Base-by-base conservation (phyloP, 139 green algal genomes). In the Penium margaritaceum region DNA sequence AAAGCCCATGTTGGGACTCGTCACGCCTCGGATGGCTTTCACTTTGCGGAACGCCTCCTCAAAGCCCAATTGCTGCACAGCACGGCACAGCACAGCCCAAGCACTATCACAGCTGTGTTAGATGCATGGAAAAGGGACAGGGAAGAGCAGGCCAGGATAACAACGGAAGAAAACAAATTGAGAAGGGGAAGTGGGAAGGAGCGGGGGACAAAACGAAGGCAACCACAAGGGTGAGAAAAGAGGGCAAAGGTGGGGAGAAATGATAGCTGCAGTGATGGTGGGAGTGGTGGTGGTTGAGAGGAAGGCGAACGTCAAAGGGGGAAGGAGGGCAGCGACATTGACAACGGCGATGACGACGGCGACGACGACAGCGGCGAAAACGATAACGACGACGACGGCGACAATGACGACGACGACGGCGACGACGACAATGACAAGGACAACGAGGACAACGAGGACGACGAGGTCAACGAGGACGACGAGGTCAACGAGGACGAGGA, bases 1-100 rank as follows among this genome's bases (percentile, higher is more conserved):
- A 74, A 95, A 95, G 58, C 92, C 93, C 34, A 98, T 95, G 80
- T 98, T 98, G 5, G 93, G 93, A 70, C 92, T 96, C n/a, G 90
- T 88, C 4, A 97, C 88, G 0, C 89, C 91, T 0, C 91, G 76
- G 1, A 84, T 67, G 0, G 78, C 81, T 80, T 96, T 93, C 15
- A 97, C 91, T 1, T 73, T 57, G 39, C 79, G 27, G 64, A 91
- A 95, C 15, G 88, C 78, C 24, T 95, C 89, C 6, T 97, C 92
- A 77, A 95, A 51, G 9, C 12, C 41, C 41, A 51, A 21, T 12
- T 12, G 7, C 41, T 51, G 41, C 9, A 21, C 41, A n/a, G n/a
- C n/a, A n/a, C n/a, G n/a, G n/a, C n/a, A n/a, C n/a, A n/a, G n/a
- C n/a, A n/a, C n/a, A n/a, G n/a, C n/a, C n/a, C n/a, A n/a, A n/a